Evolutionary conservation across 1,139 yeast genomes (phyloP), one percentile per base, ranked within the genome.

Genomic region (Arxiozyma slooffiae): DNA sequence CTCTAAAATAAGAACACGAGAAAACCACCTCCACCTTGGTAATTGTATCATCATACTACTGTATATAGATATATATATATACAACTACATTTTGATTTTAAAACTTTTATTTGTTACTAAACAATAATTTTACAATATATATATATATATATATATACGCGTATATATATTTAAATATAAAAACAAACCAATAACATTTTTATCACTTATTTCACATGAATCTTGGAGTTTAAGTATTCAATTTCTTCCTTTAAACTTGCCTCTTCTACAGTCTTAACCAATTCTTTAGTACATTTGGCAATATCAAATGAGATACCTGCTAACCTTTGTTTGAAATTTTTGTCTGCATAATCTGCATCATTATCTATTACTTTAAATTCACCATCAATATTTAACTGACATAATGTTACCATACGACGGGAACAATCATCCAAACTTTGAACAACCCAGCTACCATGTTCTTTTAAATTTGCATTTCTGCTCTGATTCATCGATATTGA

Each of bases 231-330:
- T 55, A 72, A 60, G 52, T 64, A 71, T 30, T 65, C 73, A 50
- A 85, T 83, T 60, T 86, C 95, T 59, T 83, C 90, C 60, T 85
- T 85, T 61, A 89, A 72, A 63, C 92, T 85, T 26, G 95, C 96
- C 64, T 89, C 97, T 67, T 90, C 97, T 7, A 90, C 96, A 1
- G 96, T 85, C 71, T 89, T 90, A 38, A 90, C 97, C 65, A 90
- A 77, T 67, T 90, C 97, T 67, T 90, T 90, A 14, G 97, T 90
- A 67, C 95, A 85, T 68, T 92, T 88, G 46, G 97, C 97, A 71
- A 90, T 87, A 66, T 92, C 97, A 70, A 89, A 92, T 22, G 96
- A 89, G 56, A 89, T 85, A 1, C 97, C 97, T 0, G 97, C 97
- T 57, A 92, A 78, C 59, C 97, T 78, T 69, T 90, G 97, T 68